Base-by-base conservation (phyloP, 2,329 filamentous ascomycete genomes). In the Ilyonectria destructans region DNA sequence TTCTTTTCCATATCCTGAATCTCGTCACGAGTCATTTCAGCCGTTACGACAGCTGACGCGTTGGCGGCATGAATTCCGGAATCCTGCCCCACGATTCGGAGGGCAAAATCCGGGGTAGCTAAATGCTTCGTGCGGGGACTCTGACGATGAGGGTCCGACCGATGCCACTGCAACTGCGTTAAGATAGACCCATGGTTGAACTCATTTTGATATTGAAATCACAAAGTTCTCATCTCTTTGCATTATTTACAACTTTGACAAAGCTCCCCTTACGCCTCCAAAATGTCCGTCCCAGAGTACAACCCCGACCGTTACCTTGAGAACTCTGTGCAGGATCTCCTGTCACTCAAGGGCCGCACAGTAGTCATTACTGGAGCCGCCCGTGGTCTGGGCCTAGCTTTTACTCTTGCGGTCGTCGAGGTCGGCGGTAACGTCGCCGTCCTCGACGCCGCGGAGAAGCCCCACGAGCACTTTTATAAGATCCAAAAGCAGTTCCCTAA, bases 381-480 rank as follows among this genome's bases (percentile, higher is more conserved):
- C 33, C 64, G 68, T 6, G 64, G 68, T 12, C 60, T 69, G 5
- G 68, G 68, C 17, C 61, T 69, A 37, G 68, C 64, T 2, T 69
- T 69, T 65, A 60, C 68, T 6, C 61, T 69, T 31, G 68, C 68
- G 2, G 60, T 67, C 12, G 65, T 59, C 15, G 68, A 69, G 26
- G 68, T 69, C 43, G 64, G 64, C 2, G 68, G 68, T 31, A 67
- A 67, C 35, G 57, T 67, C n/a, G 64, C 71, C 8, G 29, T 71
- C 13, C 56, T 73, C 31, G 71, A 70, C 13, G 67, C 67, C 4
- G 62, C 67, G 5, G 64, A 71, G 15, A 69, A 73, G 57, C 71
- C 69, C 12, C 67, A 71, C 23, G 67, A 71, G 15, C 67, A 71
- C 26, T 71, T 71, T 33, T 59, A 66, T 26, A 31, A 65, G 48